Percentiles rank a stretch among this genome's conserved stretches.
Evolutionary conservation across 2,329 filamentous ascomycete genomes (phyloP).

Genomic region (Fusarium guadeloupense): DNA sequence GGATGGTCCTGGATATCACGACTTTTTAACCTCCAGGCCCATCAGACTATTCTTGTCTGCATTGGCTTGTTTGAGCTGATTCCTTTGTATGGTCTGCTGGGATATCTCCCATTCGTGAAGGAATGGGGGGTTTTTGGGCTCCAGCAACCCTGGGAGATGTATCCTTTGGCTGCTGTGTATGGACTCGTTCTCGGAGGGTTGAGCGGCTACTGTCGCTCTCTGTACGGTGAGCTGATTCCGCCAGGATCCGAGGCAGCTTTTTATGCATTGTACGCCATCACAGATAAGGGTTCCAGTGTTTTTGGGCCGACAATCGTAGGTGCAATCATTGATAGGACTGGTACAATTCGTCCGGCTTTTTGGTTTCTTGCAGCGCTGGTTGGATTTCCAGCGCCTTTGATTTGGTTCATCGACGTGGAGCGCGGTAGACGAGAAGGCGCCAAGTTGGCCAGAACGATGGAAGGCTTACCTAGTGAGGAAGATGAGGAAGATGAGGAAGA

Average conservation of each 20-base stretch:
- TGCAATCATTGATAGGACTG: slow-evolving; percentile 84
- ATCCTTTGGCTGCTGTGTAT: slow-evolving; percentile 87
- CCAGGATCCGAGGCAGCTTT: slow-evolving; percentile 95
- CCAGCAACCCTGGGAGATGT: slow-evolving; percentile 98
- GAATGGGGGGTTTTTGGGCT: slow-evolving; percentile 80
- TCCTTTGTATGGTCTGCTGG: slow-evolving; percentile 87
- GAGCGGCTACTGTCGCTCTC: slow-evolving; percentile 87
- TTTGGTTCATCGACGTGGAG: slow-evolving; percentile 86
- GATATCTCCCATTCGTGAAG: slow-evolving; percentile 83
- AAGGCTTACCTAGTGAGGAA: slow-evolving; percentile 56
- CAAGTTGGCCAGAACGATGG: slow-evolving; percentile 68
- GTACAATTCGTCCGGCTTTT: slow-evolving; percentile 86
- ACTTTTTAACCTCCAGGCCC: slow-evolving; percentile 73
- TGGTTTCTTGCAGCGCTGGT: slow-evolving; percentile 91
- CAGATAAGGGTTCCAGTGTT: slow-evolving; percentile 93
- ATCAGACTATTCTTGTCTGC: slow-evolving; percentile 91
- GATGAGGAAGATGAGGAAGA: slow-evolving; percentile 35
- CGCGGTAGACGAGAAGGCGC: slow-evolving; percentile 75
- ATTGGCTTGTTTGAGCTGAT: slow-evolving; percentile 92
- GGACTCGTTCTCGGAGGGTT: slow-evolving; percentile 94
- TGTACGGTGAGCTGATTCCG: slow-evolving; percentile 94
- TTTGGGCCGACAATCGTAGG: slow-evolving; percentile 96
- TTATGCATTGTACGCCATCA: slow-evolving; percentile 96
- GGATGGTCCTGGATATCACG: slow-evolving; percentile 85
- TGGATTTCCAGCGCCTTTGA: slow-evolving; percentile 82